Base-by-base conservation (phyloP, 2,329 filamentous ascomycete species). In the Penicillium sp. region DNA sequence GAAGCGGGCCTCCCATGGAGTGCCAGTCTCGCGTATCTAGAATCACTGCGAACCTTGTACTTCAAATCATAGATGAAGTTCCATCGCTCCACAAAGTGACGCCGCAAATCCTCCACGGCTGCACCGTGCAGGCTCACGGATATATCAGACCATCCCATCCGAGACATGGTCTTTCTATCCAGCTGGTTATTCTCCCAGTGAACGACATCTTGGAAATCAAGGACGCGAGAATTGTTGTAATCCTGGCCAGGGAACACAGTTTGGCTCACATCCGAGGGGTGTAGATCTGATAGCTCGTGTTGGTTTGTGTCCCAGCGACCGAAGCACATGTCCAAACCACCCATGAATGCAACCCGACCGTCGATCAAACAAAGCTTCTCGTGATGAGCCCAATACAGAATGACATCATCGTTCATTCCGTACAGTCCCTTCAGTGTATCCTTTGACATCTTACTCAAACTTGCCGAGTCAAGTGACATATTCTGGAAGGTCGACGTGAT, bases 91-190 rank as follows among this genome's bases (percentile, higher is more conserved):
- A 86, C 82, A 67, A 97, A 96, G 72, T 96, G 91, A 6, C 84
- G 82, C 33, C 86, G 81, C 33, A 96, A 80, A 72, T 90, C 91
- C 61, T 88, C 81, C 0, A 93, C 87, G 10, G 91, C 88, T 0
- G 87, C 87, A 0, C 92, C 92, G 15, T 82, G 82, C 57, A 96
- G 73, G 65, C 86, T 91, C 56, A 97, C 80, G 12, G 89, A 87
- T 58, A 96, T 84, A 74, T 96, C 93, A 15, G 89, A 91, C 93
- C 93, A 96, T 21, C 92, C 92, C 91, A 96, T 96, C 59, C 93
- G 85, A 2, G 90, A 91, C 74, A 82, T 90, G 69, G 86, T 85
- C 12, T 86, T 88, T 50, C 93, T 85, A 68, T 95, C 89, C 21
- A 97, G 83, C 70, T 96, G 91, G 74, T 96, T 96, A 61, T 92